These are phyloP conservation scores for Boletus rufocinnamomeus DNA, from an alignment of 768 basidiomycete species.

Conservation along the genomic window DNA sequence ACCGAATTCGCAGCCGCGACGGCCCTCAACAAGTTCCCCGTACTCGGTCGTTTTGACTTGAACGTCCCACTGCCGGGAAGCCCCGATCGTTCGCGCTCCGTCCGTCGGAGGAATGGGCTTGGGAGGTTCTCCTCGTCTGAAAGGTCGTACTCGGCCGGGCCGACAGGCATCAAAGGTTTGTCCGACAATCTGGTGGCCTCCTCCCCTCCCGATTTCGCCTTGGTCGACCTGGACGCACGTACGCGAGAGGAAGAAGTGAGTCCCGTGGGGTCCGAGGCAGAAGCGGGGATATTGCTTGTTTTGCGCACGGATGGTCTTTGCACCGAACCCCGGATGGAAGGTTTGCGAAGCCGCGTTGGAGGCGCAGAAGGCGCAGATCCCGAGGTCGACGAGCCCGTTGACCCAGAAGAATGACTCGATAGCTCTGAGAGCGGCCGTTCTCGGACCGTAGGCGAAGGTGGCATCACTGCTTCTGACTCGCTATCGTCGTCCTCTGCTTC, in stretches of 20 bases:
- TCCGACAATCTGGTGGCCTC: neutral
- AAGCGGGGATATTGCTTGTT: constrained; percentile 34
- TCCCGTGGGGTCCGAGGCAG: constrained; percentile 43
- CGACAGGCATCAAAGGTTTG: constrained; percentile 20
- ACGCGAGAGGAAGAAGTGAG: constrained; percentile 25
- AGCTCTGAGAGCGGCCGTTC: constrained; percentile 38
- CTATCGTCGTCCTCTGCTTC: constrained; percentile 33
- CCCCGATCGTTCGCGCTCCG: constrained; percentile 40
- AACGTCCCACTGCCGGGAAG: constrained; percentile 12
- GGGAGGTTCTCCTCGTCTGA: constrained; percentile 84
- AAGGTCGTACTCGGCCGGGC: constrained; percentile 60
- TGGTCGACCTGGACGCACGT: constrained; percentile 21
- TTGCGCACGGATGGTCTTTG: constrained; percentile 33
- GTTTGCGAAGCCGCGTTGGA: constrained; percentile 54
- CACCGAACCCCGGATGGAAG: constrained; percentile 52
- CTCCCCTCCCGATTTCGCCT: constrained; percentile 10
- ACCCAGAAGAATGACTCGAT: constrained; percentile 30
- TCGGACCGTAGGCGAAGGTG: constrained; percentile 52
- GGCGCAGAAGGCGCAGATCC: constrained; percentile 30
- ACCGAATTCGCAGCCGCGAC: constrained; percentile 60
- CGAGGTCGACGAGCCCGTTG: constrained; percentile 26
- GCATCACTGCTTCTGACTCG: constrained; percentile 33
- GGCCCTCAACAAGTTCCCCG: constrained; percentile 55
- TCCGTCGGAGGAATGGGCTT: constrained; percentile 75
- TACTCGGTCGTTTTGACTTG: constrained; percentile 46